Evolutionary conservation across 768 basidiomycete genomes (phyloP).

Genomic region (Cantharellus anzutake): DNA sequence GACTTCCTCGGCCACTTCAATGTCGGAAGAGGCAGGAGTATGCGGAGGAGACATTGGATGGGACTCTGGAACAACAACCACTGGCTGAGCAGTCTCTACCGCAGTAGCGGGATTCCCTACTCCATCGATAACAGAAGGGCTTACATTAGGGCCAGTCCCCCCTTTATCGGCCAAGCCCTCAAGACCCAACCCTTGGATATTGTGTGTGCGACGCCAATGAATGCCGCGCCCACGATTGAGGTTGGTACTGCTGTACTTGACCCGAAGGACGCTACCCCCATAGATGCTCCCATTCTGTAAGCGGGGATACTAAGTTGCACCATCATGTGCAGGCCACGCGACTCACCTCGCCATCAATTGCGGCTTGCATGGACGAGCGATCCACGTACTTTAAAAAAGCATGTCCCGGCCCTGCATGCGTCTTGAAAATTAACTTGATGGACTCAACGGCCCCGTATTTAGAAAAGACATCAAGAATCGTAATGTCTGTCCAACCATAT

Average conservation of each 20-base stretch:
- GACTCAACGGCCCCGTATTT: constrained; percentile 11
- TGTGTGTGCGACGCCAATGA: neutral
- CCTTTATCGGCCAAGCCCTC: neutral
- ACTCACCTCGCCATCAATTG: constrained; percentile 11
- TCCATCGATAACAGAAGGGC: no score
- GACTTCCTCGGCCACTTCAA: no score
- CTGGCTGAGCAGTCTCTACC: no score
- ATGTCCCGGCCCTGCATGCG: constrained; percentile 16
- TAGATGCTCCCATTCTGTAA: neutral
- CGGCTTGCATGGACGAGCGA: constrained; percentile 13
- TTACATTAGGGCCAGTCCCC: neutral
- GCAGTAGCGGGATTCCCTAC: no score
- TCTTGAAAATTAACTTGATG: constrained; percentile 10
- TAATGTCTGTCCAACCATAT: constrained; percentile 17
- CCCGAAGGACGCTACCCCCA: neutral
- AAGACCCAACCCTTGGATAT: neutral
- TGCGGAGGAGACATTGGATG: no score
- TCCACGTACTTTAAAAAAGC: constrained; percentile 19
- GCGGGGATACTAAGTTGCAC: neutral
- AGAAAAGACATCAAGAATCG: neutral
- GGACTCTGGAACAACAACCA: no score
- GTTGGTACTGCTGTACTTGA: neutral
- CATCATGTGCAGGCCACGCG: neutral
- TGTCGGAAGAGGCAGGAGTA: no score
- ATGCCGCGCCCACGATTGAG: neutral